A percentile compares a stretch with the other conserved stretches of the same genome.
Evolutionary conservation across 345 rosid species (phyloP).

Genomic region (Bretschneidera sinensis): DNA sequence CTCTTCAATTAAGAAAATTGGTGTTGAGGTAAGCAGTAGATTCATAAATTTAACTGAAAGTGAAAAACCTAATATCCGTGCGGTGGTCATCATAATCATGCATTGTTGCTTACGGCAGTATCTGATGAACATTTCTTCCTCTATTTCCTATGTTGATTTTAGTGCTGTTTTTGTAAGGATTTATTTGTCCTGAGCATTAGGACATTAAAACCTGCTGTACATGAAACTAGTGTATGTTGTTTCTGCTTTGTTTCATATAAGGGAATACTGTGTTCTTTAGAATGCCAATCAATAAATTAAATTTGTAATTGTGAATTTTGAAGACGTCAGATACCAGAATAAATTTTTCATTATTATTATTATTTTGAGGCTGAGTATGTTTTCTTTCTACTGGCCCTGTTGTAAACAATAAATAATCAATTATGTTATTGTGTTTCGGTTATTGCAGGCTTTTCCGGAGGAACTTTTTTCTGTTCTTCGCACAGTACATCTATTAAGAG

Average conservation of each 20-base stretch:
- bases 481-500: slow-evolving; percentile 78
- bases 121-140: neutral
- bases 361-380: neutral
- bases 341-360: neutral
- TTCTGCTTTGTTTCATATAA: neutral
- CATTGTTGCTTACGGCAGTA: neutral
- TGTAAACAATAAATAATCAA: too few relatives aligned
- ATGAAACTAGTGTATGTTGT: neutral
- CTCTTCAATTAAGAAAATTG: slow-evolving; percentile 70
- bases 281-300: neutral
- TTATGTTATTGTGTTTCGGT: neutral
- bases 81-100: too few relatives aligned
- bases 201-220: neutral
- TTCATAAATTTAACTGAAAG: neutral
- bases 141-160: neutral
- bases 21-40: slow-evolving; percentile 48
- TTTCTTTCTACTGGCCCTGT: neutral
- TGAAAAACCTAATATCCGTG: too few relatives aligned
- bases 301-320: neutral
- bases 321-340: neutral
- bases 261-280: neutral
- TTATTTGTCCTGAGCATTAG: neutral
- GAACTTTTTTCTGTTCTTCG: slow-evolving; percentile 87
- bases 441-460: slow-evolving; percentile 76
- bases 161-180: neutral